Percentiles rank a stretch among this genome's conserved stretches.
Conservation (phyloP, 768 basidiomycete genomes). For the Scleroderma bovista region DNA sequence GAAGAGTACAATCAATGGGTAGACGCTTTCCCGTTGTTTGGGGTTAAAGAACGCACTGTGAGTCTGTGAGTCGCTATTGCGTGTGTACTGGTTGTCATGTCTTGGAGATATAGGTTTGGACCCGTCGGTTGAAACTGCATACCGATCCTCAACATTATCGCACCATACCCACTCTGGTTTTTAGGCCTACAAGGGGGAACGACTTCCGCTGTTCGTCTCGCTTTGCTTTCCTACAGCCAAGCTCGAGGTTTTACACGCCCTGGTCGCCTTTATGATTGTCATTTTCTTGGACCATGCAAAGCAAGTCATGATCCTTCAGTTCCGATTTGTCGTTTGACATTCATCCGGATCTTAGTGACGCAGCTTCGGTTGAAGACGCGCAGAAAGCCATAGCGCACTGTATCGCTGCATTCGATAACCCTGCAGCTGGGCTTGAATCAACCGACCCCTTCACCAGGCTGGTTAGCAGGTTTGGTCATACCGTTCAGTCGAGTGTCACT, state of each 20-base stretch:
- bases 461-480: conserved; percentile 11
- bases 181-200: conserved; percentile 20
- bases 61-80: background rate
- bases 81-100: background rate
- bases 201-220: conserved; percentile 16
- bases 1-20: conserved; percentile 14
- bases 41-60: conserved; percentile 12
- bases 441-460: conserved; percentile 8
- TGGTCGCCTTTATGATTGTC: conserved; percentile 15
- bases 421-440: conserved; percentile 1
- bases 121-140: background rate
- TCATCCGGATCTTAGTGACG: background rate
- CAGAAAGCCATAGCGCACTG: background rate
- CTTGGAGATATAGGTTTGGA: no score
- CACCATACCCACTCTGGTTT: background rate
- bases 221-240: conserved; percentile 15
- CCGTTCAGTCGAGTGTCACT: background rate
- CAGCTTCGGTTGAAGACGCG: background rate
- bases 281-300: conserved; percentile 20
- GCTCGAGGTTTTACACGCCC: conserved; percentile 11
- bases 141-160: background rate
- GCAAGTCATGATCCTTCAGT: conserved; percentile 3
- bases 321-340: background rate
- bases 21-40: conserved; percentile 13
- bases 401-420: background rate